Evolutionary conservation across 495 filamentous ascomycete genomes (phyloP).

Genomic region (Aspergillus hancockii): DNA sequence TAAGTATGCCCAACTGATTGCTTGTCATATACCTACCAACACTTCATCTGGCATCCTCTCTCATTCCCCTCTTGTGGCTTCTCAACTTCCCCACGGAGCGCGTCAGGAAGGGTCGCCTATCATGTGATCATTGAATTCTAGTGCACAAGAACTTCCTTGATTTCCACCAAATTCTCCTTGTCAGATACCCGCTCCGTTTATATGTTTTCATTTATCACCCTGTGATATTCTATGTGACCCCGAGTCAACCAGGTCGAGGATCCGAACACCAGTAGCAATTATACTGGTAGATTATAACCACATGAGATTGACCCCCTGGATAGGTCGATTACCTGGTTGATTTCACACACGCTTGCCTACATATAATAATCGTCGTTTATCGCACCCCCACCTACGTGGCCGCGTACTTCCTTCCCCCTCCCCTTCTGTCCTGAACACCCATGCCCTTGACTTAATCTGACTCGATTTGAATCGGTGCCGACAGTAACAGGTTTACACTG

Average conservation of each 20-base stretch:
- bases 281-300: neutral
- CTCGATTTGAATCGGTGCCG: constrained; percentile 5
- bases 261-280: neutral
- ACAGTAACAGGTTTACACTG: constrained; percentile 3
- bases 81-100: no score
- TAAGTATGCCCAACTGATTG: no score
- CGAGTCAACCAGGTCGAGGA: neutral
- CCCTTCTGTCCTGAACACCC: neutral
- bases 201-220: no score
- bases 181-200: no score
- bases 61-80: no score
- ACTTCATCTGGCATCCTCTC: no score
- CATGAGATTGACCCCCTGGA: neutral
- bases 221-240: no score
- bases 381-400: neutral
- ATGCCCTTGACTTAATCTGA: neutral
- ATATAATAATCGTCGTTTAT: neutral
- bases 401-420: neutral
- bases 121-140: no score
- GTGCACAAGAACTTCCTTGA: no score
- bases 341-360: neutral
- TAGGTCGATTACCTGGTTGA: neutral
- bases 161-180: no score
- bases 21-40: no score
- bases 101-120: no score